Evolutionary conservation across 495 filamentous ascomycete genomes (phyloP), one percentile per base, ranked within the genome.

Genomic region (Aspergillus homomorphus): DNA sequence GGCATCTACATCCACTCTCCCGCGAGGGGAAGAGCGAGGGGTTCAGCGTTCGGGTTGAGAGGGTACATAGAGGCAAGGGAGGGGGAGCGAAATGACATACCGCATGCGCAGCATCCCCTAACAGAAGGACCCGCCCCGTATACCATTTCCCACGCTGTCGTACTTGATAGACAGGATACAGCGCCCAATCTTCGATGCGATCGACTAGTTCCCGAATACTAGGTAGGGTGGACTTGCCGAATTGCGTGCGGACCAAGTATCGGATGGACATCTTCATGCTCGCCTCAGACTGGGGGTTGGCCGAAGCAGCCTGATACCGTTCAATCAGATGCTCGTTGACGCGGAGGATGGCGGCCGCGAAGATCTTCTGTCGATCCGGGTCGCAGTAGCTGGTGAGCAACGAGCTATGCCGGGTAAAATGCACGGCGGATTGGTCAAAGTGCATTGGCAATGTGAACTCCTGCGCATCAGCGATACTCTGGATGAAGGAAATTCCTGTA

Each of bases 91-190:
- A 2, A 30, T 4, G 33, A 50, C 60, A 12, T 58, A 62, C 60
- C 38, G 60, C 60, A 42, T 62, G 60, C 22, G 75, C 77, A 20
- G 76, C 70, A 67, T 81, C 77, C n/a, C 77, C 78, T 7, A 81
- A 57, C 21, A 81, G 57, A 51, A 81, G 62, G 20, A 75, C 66
- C 18, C 75, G 66, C 16, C 75, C 67, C 30, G 66, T 75, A 26
- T 60, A 57, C 78, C 78, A 81, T 42, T 65, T 69, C 16, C 80
- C 78, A 16, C 66, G 61, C 38, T 75, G 69, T 4, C 62, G 68
- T 1, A 83, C 66, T 45, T 71, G 71, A 58, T 75, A 80, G 0
- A 83, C 79, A 1, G 80, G 80, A 62, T 75, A 83, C 19, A 82
- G 69, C 43, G 71, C 72, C 66, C 75, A 77, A 51, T 81, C 79